A percentile compares a stretch with the other conserved stretches of the same genome.
These are phyloP conservation scores for Solanum bukasovii DNA, from an alignment of 257 asterid genomes.

Conservation along the genomic window DNA sequence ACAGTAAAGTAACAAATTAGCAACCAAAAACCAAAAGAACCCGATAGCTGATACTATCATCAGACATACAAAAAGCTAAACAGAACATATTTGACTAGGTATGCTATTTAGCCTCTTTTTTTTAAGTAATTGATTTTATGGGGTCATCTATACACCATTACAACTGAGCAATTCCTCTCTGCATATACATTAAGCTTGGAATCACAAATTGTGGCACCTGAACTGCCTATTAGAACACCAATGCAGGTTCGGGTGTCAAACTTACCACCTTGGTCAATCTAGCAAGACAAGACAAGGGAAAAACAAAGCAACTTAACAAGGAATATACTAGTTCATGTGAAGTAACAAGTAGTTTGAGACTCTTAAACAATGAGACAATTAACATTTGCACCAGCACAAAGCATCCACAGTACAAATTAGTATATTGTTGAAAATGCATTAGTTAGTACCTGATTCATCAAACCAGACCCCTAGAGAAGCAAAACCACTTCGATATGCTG, in stretches of 20 bases:
- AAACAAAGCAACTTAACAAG: background rate
- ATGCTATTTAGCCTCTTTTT: background rate
- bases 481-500: background rate
- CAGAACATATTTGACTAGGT: background rate
- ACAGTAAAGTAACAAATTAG: background rate
- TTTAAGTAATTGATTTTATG: background rate
- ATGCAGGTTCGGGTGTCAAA: background rate
- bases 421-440: background rate
- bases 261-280: background rate
- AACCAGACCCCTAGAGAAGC: slow-evolving; percentile 1
- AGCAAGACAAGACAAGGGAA: too few relatives aligned
- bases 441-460: slow-evolving; percentile 5
- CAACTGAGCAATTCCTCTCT: background rate
- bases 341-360: background rate
- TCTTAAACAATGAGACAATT: background rate
- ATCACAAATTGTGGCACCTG: background rate
- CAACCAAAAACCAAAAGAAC: background rate
- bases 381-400: background rate
- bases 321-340: background rate
- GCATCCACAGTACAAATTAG: background rate
- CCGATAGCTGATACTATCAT: background rate
- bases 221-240: background rate
- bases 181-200: background rate
- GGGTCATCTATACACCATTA: background rate
- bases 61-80: background rate